A percentile compares a stretch with the other conserved stretches of the same genome.
These are phyloP conservation scores for Globisporangium takayamanum DNA, from an alignment of 352 stramenopile species.

Conservation along the genomic window DNA sequence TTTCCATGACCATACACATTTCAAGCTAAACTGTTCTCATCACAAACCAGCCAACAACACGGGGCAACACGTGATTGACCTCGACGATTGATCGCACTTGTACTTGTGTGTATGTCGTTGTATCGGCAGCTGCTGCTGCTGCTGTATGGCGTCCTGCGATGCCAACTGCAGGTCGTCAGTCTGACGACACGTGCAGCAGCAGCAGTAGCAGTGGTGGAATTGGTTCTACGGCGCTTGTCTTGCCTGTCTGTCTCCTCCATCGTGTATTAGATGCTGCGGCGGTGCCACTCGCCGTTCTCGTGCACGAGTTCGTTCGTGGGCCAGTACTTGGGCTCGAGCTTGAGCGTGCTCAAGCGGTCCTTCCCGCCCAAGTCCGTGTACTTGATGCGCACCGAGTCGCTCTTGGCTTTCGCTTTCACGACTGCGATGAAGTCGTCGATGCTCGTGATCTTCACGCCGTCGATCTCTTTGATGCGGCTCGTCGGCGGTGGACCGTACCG, in stretches of 20 bases:
- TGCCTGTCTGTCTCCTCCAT: not conserved
- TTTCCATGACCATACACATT: too few species aligned
- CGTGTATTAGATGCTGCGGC: conserved; percentile 30
- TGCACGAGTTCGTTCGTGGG: conserved; percentile 82
- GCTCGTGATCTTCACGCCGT: conserved; percentile 78
- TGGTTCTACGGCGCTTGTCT: not conserved
- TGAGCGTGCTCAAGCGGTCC: conserved; percentile 80
- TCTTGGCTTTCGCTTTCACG: conserved; percentile 51
- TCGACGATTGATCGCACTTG: too few species aligned
- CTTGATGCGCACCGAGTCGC: conserved; percentile 85
- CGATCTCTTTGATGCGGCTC: conserved; percentile 88
- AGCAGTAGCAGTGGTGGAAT: too few species aligned
- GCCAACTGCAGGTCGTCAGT: too few species aligned
- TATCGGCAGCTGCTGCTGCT: too few species aligned
- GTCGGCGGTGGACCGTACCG: conserved; percentile 85
- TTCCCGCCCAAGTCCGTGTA: conserved; percentile 87
- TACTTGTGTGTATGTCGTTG: too few species aligned
- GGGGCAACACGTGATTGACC: too few species aligned
- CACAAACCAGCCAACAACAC: too few species aligned
- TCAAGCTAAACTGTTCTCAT: too few species aligned
- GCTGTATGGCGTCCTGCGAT: too few species aligned
- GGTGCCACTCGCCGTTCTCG: conserved; percentile 73
- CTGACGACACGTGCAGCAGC: too few species aligned
- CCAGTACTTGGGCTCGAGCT: conserved; percentile 89
- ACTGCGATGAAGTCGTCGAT: conserved; percentile 88